A percentile compares a stretch with the other conserved stretches of the same genome.
Conservation (phyloP, 2,329 filamentous ascomycete genomes). For the Aspergillus pseudoviridinutans region DNA sequence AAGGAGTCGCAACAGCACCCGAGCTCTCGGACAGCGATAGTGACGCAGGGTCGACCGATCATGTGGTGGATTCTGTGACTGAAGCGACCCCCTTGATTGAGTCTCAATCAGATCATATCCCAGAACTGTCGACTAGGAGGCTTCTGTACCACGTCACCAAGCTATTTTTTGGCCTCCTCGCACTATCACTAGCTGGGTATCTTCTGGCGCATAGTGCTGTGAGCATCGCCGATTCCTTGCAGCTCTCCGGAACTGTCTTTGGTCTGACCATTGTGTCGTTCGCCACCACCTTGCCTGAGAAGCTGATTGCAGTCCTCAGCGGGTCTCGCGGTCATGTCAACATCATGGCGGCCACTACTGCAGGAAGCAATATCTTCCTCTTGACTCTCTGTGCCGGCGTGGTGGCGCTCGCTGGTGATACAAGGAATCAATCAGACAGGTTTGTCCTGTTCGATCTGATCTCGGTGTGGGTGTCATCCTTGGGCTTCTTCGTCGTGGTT, state of each 20-base stretch:
- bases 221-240: conserved; percentile 38
- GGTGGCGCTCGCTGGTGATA: conserved; percentile 14
- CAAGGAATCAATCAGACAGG: conserved; percentile 5
- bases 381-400: conserved; percentile 47
- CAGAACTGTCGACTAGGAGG: conserved; percentile 12
- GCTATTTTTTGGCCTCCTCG: conserved; percentile 43
- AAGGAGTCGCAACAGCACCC: conserved; percentile 40
- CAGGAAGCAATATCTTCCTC: conserved; percentile 54
- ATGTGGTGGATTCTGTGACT: conserved; percentile 1
- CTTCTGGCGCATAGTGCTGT: conserved; percentile 46
- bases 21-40: conserved; percentile 43
- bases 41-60: conserved; percentile 21
- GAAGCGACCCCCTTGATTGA: conserved; percentile 19
- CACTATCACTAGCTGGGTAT: conserved; percentile 47
- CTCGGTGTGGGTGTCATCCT: conserved; percentile 17
- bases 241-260: conserved; percentile 46
- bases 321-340: conserved; percentile 45
- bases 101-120: conserved; percentile 1
- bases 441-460: conserved; percentile 24
- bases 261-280: conserved; percentile 48
- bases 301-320: conserved; percentile 49
- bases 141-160: conserved; percentile 39
- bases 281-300: conserved; percentile 53
- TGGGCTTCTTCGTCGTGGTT: conserved; percentile 10
- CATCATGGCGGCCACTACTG: conserved; percentile 51